Evolutionary conservation across 257 asterid genomes (phyloP).

Genomic region (Nicotiana noctiflora): DNA sequence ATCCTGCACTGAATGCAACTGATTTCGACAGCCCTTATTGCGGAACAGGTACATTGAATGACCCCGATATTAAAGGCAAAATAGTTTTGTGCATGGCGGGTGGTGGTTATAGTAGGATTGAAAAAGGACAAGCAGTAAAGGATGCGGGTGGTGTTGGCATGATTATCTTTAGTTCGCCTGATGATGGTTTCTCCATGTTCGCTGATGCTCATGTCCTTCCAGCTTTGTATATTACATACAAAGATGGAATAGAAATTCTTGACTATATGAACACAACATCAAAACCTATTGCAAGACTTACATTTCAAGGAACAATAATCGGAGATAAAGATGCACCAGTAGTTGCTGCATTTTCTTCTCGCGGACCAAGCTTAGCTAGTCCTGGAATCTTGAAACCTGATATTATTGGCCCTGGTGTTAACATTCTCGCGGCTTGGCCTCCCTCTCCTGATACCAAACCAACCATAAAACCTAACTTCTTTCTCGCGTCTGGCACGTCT

Average conservation of each 20-base stretch:
- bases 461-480: constrained; percentile 20
- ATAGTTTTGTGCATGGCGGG: constrained; percentile 32
- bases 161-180: constrained; percentile 20
- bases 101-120: constrained; percentile 1
- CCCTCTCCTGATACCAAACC: constrained; percentile 15
- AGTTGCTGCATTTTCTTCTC: constrained; percentile 41
- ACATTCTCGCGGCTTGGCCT: constrained; percentile 47
- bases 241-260: constrained; percentile 14
- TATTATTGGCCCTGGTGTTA: constrained; percentile 51
- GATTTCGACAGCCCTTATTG: constrained; percentile 18
- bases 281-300: constrained; percentile 15
- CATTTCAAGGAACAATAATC: constrained; percentile 34
- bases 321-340: constrained; percentile 35
- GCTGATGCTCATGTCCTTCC: constrained; percentile 27
- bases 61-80: constrained; percentile 24
- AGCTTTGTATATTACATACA: constrained; percentile 11
- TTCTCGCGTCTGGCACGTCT: constrained; percentile 40
- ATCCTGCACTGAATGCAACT: constrained; percentile 13
- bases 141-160: constrained; percentile 39
- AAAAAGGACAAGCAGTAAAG: constrained; percentile 28
- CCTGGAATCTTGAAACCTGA: constrained; percentile 63
- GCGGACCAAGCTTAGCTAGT: constrained; percentile 34
- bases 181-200: constrained; percentile 2
- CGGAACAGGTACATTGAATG: background rate
- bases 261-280: constrained; percentile 28